Evolutionary conservation across 768 basidiomycete species (phyloP).

Genomic region (Pleurotus djamor): DNA sequence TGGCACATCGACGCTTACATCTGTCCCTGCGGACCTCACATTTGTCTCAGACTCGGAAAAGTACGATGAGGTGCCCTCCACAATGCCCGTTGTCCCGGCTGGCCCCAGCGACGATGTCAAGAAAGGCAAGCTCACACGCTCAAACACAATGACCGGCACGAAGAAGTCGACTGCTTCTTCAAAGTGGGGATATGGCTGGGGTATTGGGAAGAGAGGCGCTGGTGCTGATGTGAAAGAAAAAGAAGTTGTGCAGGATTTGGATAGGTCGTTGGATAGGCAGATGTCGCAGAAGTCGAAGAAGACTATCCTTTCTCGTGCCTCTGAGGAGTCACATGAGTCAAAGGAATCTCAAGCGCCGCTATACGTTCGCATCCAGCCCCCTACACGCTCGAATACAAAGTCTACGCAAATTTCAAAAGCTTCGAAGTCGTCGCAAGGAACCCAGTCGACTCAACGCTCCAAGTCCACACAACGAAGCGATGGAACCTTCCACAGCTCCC

Average conservation of each 20-base stretch:
- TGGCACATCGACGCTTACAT: conserved; percentile 38
- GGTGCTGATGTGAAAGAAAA: conserved; percentile 33
- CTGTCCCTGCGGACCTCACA: conserved; percentile 44
- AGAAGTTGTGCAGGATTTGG: conserved; percentile 18
- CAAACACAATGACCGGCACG: conserved; percentile 56
- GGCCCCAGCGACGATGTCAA: conserved; percentile 32
- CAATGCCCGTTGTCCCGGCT: conserved; percentile 25
- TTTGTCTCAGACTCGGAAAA: conserved; percentile 63
- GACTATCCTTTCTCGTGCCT: conserved; percentile 16
- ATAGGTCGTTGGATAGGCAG: conserved; percentile 21
- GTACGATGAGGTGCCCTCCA: conserved; percentile 46
- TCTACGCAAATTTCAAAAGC: conserved; percentile 31
- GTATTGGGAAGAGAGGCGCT: conserved; percentile 49
- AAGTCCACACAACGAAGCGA: conserved; percentile 11
- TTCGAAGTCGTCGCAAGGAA: conserved; percentile 14
- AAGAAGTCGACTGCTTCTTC: conserved; percentile 46
- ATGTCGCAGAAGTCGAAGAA: conserved; percentile 21
- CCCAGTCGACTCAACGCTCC: conserved; percentile 13
- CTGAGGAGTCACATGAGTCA: conserved; percentile 20
- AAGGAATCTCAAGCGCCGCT: conserved; percentile 19
- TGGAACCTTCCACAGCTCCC: conserved; percentile 11
- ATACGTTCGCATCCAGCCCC: conserved; percentile 14
- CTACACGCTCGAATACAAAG: conserved; percentile 34
- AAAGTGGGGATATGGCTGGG: conserved; percentile 75
- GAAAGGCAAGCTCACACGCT: conserved; percentile 38